These are phyloP conservation scores for Aspergillus thermomutatus DNA, from an alignment of 2,329 filamentous ascomycete genomes.

Conservation along the genomic window DNA sequence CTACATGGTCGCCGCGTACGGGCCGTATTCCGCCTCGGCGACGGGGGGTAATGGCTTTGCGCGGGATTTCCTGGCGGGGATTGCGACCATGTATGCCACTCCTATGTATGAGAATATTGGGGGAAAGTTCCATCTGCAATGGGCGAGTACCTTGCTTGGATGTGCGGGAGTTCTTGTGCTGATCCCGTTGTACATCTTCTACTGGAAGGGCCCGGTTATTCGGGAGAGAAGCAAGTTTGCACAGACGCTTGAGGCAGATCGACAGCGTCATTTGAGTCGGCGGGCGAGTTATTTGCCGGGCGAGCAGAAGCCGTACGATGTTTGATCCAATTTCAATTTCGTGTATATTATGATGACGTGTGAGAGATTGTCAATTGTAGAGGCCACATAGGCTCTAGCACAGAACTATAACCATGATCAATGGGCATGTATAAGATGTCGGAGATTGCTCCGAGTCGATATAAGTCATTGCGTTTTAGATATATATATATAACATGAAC, in stretches of 20 bases:
- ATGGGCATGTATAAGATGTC: too few relatives aligned
- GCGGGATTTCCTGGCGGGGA: slow-evolving; percentile 63
- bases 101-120: slow-evolving; percentile 50
- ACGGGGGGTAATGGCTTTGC: slow-evolving; percentile 67
- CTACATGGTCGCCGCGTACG: slow-evolving; percentile 67
- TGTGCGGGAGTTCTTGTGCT: slow-evolving; percentile 58
- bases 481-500: too few relatives aligned
- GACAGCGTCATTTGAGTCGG: slow-evolving; percentile 19
- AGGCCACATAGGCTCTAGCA: too few relatives aligned
- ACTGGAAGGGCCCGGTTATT: slow-evolving; percentile 58
- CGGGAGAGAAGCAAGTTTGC: slow-evolving; percentile 60
- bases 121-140: slow-evolving; percentile 50
- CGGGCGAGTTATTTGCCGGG: slow-evolving; percentile 15
- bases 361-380: too few relatives aligned
- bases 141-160: slow-evolving; percentile 58
- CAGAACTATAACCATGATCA: too few relatives aligned
- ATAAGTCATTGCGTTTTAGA: too few relatives aligned
- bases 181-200: slow-evolving; percentile 60
- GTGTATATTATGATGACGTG: too few relatives aligned
- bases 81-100: slow-evolving; percentile 58
- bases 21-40: slow-evolving; percentile 62
- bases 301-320: not conserved
- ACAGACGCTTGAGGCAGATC: slow-evolving; percentile 47
- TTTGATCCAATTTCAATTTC: not conserved
- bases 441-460: too few relatives aligned